Conservation (phyloP, 345 rosid species). For the Rhodamnia rubescens region DNA sequence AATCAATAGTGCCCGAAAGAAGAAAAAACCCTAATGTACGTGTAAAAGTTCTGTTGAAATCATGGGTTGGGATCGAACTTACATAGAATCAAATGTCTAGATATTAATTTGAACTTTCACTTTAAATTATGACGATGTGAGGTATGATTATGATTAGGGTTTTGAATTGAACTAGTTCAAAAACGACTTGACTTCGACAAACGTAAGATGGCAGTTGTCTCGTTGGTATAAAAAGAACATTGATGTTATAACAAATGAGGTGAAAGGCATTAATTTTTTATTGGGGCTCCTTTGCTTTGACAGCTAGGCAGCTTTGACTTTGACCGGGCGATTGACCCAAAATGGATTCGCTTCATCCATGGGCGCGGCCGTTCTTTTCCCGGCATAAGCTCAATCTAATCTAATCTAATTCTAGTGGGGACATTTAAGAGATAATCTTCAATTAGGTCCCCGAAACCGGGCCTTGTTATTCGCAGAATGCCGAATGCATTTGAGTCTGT, state of each 20-base stretch:
- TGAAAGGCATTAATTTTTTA: not conserved
- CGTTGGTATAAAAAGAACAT: not conserved
- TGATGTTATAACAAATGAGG: not conserved
- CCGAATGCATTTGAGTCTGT: rapidly evolving
- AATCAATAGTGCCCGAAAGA: not conserved
- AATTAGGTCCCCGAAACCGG: not conserved
- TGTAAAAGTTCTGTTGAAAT: not conserved
- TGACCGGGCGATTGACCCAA: not conserved
- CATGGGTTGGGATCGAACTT: not conserved
- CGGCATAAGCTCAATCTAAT: not conserved
- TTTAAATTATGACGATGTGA: not conserved
- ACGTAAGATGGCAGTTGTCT: not conserved
- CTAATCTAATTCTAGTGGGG: not conserved
- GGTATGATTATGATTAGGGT: not conserved
- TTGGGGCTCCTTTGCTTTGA: not conserved
- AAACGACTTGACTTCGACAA: not conserved
- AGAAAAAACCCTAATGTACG: not conserved
- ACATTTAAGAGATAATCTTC: not conserved
- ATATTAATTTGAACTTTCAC: not conserved
- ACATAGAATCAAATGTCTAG: not conserved
- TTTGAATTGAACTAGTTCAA: not conserved
- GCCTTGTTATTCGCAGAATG: rapidly evolving
- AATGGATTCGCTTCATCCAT: not conserved
- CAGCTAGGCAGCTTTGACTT: not conserved
- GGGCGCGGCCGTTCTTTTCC: not conserved